phyloP scores from a whole-genome alignment of 176 grass and related monocot genomes.

The Bothriochloa decipiens region DNA sequence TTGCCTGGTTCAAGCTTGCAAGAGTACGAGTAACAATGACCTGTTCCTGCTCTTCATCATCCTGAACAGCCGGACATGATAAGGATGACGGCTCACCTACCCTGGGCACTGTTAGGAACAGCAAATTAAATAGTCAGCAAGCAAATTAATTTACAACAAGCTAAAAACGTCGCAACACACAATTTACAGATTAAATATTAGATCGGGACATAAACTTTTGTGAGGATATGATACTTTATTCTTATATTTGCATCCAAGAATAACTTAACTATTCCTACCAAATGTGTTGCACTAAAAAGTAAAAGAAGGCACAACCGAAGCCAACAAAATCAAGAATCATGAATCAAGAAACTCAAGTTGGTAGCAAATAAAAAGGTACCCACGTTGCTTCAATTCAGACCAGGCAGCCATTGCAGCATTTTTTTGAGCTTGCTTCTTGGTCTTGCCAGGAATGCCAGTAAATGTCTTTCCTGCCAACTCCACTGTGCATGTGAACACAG shows the following conservation, averaged over 20 bases:
- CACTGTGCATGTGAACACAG: conserved; percentile 92
- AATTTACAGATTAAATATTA: conserved; percentile 12
- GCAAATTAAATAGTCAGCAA: conserved; percentile 30
- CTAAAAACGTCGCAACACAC: not conserved
- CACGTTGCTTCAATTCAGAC: conserved; percentile 66
- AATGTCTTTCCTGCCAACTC: conserved; percentile 91
- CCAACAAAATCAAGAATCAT: conserved; percentile 1
- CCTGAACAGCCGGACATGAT: conserved; percentile 46
- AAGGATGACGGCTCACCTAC: conserved; percentile 48
- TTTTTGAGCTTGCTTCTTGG: conserved; percentile 99
- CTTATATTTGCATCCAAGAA: not conserved
- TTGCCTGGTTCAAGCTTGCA: conserved; percentile 61
- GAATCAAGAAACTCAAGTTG: conserved; percentile 1
- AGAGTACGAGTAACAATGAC: conserved; percentile 59
- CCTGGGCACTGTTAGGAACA: conserved; percentile 55
- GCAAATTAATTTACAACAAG: conserved; percentile 15
- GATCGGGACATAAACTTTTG: conserved; percentile 14
- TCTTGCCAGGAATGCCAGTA: conserved; percentile 88
- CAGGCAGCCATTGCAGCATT: conserved; percentile 93
- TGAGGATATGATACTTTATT: not conserved
- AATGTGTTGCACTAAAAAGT: not conserved
- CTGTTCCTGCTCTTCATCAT: conserved; percentile 64
- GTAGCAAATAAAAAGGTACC: conserved; percentile 39
- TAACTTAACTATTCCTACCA: not conserved
- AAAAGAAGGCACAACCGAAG: not conserved